Percentiles rank a stretch among this genome's conserved stretches.
Evolutionary conservation across 1,284 basidiomycete genomes (phyloP).

Genomic region (Hypsizygus ulmarius): DNA sequence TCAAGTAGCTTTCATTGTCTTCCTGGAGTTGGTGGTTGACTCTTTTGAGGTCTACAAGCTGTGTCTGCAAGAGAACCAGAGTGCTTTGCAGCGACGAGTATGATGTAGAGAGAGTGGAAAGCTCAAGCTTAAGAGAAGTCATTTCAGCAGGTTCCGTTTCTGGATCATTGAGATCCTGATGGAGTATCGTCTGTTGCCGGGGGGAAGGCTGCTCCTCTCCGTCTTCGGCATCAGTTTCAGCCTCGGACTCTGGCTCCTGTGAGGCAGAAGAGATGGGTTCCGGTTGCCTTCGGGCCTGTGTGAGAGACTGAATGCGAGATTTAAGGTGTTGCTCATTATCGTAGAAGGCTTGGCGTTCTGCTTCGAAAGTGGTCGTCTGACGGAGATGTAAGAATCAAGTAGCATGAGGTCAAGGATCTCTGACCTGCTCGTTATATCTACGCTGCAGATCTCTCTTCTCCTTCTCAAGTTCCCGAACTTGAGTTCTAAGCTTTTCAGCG

Average conservation of each 20-base stretch:
- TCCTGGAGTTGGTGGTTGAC: constrained; percentile 83
- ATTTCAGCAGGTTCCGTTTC: constrained; percentile 79
- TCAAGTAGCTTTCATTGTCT: constrained; percentile 94
- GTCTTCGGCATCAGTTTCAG: constrained; percentile 40
- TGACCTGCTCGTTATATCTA: constrained; percentile 80
- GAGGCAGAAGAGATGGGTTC: constrained; percentile 32
- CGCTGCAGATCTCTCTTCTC: constrained; percentile 76
- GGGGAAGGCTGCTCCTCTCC: constrained; percentile 24
- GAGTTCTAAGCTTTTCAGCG: constrained; percentile 69
- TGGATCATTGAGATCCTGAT: constrained; percentile 54
- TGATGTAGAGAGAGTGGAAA: constrained; percentile 79
- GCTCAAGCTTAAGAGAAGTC: constrained; percentile 72
- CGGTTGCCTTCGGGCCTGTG: constrained; percentile 58
- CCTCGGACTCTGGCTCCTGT: constrained; percentile 23
- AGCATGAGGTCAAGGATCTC: constrained; percentile 13
- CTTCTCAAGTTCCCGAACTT: constrained; percentile 78
- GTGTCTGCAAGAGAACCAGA: constrained; percentile 69
- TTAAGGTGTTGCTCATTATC: constrained; percentile 87
- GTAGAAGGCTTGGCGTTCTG: constrained; percentile 81
- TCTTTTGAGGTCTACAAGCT: constrained; percentile 73
- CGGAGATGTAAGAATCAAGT: constrained; percentile 18
- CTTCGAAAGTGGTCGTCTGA: constrained; percentile 76
- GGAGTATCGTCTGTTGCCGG: constrained; percentile 22
- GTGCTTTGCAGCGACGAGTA: constrained; percentile 78
- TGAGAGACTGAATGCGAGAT: constrained; percentile 78